phyloP scores from a whole-genome alignment of 768 basidiomycete genomes.

The Gyrodon lividus region DNA sequence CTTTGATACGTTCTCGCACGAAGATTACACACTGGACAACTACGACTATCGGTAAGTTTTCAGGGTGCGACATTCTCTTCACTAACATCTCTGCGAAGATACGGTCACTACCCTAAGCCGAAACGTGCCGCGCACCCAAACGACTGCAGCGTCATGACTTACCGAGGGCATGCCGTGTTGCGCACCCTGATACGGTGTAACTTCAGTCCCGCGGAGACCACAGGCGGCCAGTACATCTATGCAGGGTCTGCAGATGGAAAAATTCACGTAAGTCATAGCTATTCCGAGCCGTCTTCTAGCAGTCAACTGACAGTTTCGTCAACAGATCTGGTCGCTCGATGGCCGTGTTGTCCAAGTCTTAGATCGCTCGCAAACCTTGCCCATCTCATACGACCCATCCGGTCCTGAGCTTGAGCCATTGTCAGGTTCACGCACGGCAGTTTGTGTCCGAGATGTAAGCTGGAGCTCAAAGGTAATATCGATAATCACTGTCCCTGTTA shows the following conservation, averaged over 20 bases:
- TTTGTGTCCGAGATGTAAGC: constrained; percentile 89
- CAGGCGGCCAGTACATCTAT: constrained; percentile 91
- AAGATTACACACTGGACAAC: constrained; percentile 52
- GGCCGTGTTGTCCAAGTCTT: constrained; percentile 81
- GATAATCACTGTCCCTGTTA: neutral
- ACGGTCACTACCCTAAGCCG: constrained; percentile 65
- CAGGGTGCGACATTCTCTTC: neutral
- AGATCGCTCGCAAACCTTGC: constrained; percentile 71
- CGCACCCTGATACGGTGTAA: constrained; percentile 94
- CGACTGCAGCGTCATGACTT: constrained; percentile 96
- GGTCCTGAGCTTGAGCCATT: constrained; percentile 46
- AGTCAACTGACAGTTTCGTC: neutral
- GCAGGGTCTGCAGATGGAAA: constrained; percentile 86
- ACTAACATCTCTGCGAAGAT: constrained; percentile 39
- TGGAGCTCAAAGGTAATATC: constrained; percentile 82
- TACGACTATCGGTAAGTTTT: constrained; percentile 81
- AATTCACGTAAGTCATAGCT: constrained; percentile 62
- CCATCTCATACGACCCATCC: constrained; percentile 74
- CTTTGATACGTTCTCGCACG: constrained; percentile 51
- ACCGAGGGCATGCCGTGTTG: constrained; percentile 86
- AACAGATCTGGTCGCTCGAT: constrained; percentile 92
- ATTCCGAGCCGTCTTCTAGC: constrained; percentile 1
- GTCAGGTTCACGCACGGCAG: constrained; percentile 28
- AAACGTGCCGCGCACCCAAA: constrained; percentile 66
- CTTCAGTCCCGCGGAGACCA: constrained; percentile 92